Base-by-base conservation (phyloP, 2,329 filamentous ascomycete species). In the Sporothrix curviconia region DNA sequence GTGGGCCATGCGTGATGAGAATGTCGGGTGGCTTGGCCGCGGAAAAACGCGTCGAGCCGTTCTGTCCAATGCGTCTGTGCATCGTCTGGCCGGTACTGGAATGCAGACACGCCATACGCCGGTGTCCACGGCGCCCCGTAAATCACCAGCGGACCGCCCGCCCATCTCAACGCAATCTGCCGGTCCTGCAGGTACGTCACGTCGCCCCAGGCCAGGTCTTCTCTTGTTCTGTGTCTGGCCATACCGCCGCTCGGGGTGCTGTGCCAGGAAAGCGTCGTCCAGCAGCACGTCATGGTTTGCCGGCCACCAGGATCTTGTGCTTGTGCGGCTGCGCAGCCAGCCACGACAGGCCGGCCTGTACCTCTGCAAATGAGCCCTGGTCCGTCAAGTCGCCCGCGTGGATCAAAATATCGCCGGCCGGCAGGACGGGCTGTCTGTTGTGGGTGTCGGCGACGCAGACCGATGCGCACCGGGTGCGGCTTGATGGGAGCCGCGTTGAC, bases 361-460 rank as follows among this genome's bases (percentile, higher is more conserved):
- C 59, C 59, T 77, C 74, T 0, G 63, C 62, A 54, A 71, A 69
- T 0, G 70, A 70, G 1, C 74, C 73, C 24, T 66, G 64, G 37
- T 72, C 64, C 0, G 70, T 74, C 17, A 76, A 66, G 57, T 76
- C 72, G 15, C 73, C 73, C 9, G 73, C 72, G 57, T 76, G 73
- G 54, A 76, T 66, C 6, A 75, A 68, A 3, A 76, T 62, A 58
- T 76, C 72, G 1, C 72, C 74, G 9, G 62, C 37, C n/a, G n/a
- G n/a, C n/a, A n/a, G n/a, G n/a, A 57, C 55, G 0, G 69, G 70
- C 30, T 65, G 66, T 24, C 59, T 63, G 60, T 72, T 74, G 66
- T 75, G 73, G 1, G 73, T 75, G 61, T 76, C 72, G 11, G 73
- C 74, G 14, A 76, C 67, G 61, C 71, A 75, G 17, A 72, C 58